Base-by-base conservation (phyloP, 345 rosid species). In the Alliaria petiolata region DNA sequence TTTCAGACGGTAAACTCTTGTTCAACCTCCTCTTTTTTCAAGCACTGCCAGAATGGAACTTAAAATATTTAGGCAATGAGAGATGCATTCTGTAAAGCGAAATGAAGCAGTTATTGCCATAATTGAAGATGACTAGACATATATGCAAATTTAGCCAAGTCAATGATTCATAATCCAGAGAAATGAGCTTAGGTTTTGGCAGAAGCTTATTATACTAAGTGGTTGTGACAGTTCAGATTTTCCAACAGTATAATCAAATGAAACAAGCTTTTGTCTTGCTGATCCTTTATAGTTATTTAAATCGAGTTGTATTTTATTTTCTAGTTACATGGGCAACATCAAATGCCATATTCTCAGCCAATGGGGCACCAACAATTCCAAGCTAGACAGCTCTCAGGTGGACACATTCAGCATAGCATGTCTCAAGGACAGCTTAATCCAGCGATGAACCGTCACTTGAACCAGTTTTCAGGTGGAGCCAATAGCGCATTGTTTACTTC, bases 281-380 rank as follows among this genome's bases (percentile, higher is more conserved):
- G 44, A 12, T 43, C 10, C 0, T 5, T 38, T 30, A 7, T 19
- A 56, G 10, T 36, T 1, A 0, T 46, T 15, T 44, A 25, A 22
- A n/a, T n/a, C n/a, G n/a, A 22, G 56, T 52, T 53, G 15, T 54
- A 16, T 63, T 19, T 43, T 44, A 7, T 46, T 51, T 58, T 19
- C 25, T 74, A 83, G 88, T 80, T 85, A 65, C 91, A 87, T 81
- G 90, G 93, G 74, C 96, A 89, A 64, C 92, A 84, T 74, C 99
- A 91, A 85, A 87, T 89, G 95, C 89, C 86, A 68, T 89, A 84
- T 82, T 83, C 99, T 77, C 96, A 89, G 85, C 55, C 95, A 69
- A 65, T 89, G 84, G 92, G 83, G 8, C 95, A 86, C 76, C 97
- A 93, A 74, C 98, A 95, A 71, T 91, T 84, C 75, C 97, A 89